Percentiles rank a stretch among this genome's conserved stretches.
phyloP scores from a whole-genome alignment of 371 early-diverging fungal genomes.

The Zancudomyces culisetae region DNA sequence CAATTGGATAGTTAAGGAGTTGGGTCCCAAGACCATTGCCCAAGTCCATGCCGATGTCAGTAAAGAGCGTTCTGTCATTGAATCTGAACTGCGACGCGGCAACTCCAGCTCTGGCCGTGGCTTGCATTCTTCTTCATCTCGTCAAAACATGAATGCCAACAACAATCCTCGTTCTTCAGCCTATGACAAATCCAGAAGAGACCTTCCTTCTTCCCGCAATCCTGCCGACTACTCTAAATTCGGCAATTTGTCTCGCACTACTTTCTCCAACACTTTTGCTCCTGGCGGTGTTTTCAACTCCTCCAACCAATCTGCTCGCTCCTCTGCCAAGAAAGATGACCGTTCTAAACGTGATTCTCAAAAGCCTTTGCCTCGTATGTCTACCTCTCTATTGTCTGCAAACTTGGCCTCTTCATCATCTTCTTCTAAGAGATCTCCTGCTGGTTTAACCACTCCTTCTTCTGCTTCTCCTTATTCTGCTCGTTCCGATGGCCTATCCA shows the following conservation, averaged over 20 bases:
- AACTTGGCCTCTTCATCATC: background rate
- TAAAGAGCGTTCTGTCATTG: slow-evolving; percentile 41
- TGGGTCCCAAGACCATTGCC: slow-evolving; percentile 72
- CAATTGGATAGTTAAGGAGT: slow-evolving; percentile 47
- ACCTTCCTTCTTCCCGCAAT: slow-evolving; percentile 10
- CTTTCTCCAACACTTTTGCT: slow-evolving; percentile 28
- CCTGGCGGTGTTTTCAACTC: slow-evolving; percentile 38
- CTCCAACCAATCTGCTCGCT: slow-evolving; percentile 21
- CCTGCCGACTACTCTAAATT: slow-evolving; percentile 54
- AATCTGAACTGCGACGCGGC: slow-evolving; percentile 28
- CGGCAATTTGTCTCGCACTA: slow-evolving; percentile 50
- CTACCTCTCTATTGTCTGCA: too few species aligned
- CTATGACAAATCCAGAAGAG: background rate
- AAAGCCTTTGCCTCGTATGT: background rate
- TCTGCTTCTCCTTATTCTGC: too few species aligned
- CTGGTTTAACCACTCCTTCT: slow-evolving; percentile 26
- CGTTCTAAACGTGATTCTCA: slow-evolving; percentile 8
- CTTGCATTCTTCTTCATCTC: slow-evolving; percentile 13
- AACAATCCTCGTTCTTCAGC: too few species aligned
- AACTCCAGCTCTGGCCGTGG: slow-evolving; percentile 26
- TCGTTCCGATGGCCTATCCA: too few species aligned
- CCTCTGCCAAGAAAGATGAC: slow-evolving; percentile 24
- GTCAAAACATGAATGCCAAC: slow-evolving; percentile 26
- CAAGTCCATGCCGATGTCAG: slow-evolving; percentile 64
- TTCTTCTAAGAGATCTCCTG: slow-evolving; percentile 15